Base-by-base conservation (phyloP, 2,329 filamentous ascomycete genomes). In the Xylaria hypoxylon region DNA sequence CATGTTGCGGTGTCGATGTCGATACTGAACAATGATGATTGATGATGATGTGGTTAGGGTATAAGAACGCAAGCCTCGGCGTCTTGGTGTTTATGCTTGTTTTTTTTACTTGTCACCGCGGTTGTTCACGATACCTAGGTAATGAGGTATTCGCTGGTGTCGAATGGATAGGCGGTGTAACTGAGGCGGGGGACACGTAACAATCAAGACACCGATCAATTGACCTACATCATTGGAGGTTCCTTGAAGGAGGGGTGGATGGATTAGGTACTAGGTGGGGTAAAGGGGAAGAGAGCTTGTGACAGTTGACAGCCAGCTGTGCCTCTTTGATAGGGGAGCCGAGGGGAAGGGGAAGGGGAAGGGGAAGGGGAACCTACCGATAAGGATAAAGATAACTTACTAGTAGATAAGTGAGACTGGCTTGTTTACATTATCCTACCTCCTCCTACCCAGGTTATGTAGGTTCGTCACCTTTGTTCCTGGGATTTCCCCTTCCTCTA, bases 1-100 rank as follows among this genome's bases (percentile, higher is more conserved):
- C 86, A 88, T 89, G 19, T 52, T 52, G 50, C 40, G 53, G 33
- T 31, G 35, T 4, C 15, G 15, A 38, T 15, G 35, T 38, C 35
- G 11, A 13, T 15, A 11, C 10, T 13, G 35, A 38, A 38, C 13
- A 28, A 5, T 19, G 8, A 11, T 6, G 26, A 19, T 38, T 44
- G 15, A 26, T 35, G 45, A n/a, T 42, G n/a, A 22, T 17, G 10
- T 51, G 17, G 15, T 19, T 19, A 19, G 26, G 24, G 1, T 26
- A 48, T 8, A 5, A 48, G 13, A 50, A 28, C 47, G 47, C 24
- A 50, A 8, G 28, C 0, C 31, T 38, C 13, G 28, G 8, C 28
- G 28, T 10, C 48, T 22, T 35, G 3, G 28, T 33, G 17, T 15
- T 8, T 35, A 19, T 22, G n/a, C 10, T 45, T 19, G 5, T 22